Evolutionary conservation across 2,329 filamentous ascomycete genomes (phyloP), one percentile per base, ranked within the genome.

Genomic region (Metarhizium sp.): DNA sequence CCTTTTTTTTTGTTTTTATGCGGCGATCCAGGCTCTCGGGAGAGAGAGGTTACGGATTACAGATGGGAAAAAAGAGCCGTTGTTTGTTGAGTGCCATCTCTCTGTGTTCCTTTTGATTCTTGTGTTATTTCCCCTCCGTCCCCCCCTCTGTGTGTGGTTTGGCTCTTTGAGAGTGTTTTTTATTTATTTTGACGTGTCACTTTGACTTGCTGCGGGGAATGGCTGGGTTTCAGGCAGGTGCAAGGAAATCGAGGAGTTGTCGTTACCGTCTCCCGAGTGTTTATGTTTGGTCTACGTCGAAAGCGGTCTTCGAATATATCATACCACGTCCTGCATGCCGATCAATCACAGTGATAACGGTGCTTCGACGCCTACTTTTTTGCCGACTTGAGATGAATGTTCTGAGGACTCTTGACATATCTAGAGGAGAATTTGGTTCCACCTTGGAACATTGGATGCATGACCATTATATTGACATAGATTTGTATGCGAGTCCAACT

Each of bases 1-100:
- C 38, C n/a, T 30, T 51, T 46, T 32, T 34, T 42, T 54, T 32
- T 25, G 29, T 42, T 54, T 16, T 57, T 65, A 68, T 68, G 68
- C 59, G 70, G 69, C 68, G 69, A 71, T 68, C 60, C 58, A 66
- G 65, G 67, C 62, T 63, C 60, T 59, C 61, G 58, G 66, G 62
- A 57, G 60, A 55, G 50, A 50, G 47, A 53, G 59, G 50, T 57
- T 61, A 62, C 63, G 64, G 66, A 64, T 63, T 63, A 64, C 54
- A 60, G 57, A 59, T 49, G 65, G 62, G 62, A 51, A 63, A 69
- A 45, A 68, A 68, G 67, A 60, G 61, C 47, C 50, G 51, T 59
- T 52, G 52, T 61, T 59, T 50, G 32, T 20, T 34, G 40, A 18
- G 14, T 16, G 10, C 58, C 52, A 53, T 52, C 52, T 56, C 48